These are phyloP conservation scores for Arachis monticola DNA, from an alignment of 331 rosid genomes.

Conservation along the genomic window DNA sequence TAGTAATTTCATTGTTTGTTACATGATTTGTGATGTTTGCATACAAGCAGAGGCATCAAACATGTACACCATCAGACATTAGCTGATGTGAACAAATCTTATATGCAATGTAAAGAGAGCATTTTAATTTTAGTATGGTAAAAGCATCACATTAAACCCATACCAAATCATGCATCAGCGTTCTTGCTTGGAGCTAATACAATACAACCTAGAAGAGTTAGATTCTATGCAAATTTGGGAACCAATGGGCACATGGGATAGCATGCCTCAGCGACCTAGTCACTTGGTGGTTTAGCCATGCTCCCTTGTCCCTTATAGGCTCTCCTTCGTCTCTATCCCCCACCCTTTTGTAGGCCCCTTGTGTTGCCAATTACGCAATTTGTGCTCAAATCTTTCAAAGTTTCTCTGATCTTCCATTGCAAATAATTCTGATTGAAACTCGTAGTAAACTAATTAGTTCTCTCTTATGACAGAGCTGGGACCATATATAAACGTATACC, in stretches of 20 bases:
- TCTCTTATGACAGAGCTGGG: background rate
- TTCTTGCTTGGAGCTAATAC: background rate
- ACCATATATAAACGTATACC: background rate
- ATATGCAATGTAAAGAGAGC: background rate
- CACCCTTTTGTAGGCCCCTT: conserved; percentile 49
- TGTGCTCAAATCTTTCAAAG: background rate
- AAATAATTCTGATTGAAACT: background rate
- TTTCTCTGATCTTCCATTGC: background rate
- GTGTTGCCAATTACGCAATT: conserved; percentile 21
- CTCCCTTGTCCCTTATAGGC: conserved; percentile 53
- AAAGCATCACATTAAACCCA: background rate
- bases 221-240: conserved; percentile 27
- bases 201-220: conserved; percentile 11
- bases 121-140: background rate
- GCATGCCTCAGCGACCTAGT: conserved; percentile 37
- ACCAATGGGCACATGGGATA: conserved; percentile 35
- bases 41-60: conserved; percentile 1
- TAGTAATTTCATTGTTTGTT: background rate
- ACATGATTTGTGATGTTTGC: background rate
- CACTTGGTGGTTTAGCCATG: conserved; percentile 63
- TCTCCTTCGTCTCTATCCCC: conserved; percentile 48
- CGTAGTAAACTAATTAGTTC: background rate
- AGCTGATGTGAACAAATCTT: background rate
- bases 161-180: background rate
- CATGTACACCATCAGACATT: background rate